phyloP scores from a whole-genome alignment of 768 basidiomycete species.

The Podaxis sp. region DNA sequence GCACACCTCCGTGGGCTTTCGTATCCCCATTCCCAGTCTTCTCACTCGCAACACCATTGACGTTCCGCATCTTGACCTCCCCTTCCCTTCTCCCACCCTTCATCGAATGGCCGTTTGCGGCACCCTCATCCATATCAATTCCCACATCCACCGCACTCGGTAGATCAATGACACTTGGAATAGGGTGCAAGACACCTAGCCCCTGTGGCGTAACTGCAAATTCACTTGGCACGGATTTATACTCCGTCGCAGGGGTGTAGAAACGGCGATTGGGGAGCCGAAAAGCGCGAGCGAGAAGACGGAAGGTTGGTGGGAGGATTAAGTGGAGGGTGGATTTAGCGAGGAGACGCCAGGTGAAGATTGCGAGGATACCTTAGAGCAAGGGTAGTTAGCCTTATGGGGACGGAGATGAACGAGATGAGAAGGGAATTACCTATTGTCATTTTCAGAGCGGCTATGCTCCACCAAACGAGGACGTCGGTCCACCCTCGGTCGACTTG shows the following conservation, averaged over 20 bases:
- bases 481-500: constrained; percentile 33
- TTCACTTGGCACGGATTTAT: constrained; percentile 64
- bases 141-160: constrained; percentile 45
- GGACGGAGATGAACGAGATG: background rate
- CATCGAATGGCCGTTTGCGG: constrained; percentile 32
- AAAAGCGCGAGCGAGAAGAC: constrained; percentile 64
- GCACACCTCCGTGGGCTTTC: constrained; percentile 22
- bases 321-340: constrained; percentile 77
- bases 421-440: constrained; percentile 31
- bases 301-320: constrained; percentile 82
- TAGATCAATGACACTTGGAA: constrained; percentile 87
- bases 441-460: constrained; percentile 46
- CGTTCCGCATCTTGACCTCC: constrained; percentile 61
- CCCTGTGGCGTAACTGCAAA: constrained; percentile 35
- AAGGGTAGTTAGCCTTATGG: constrained; percentile 2
- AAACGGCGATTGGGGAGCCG: constrained; percentile 80
- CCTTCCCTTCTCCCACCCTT: constrained; percentile 28
- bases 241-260: constrained; percentile 91
- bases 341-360: constrained; percentile 86
- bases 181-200: constrained; percentile 55
- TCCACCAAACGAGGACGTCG: constrained; percentile 46
- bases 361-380: constrained; percentile 61
- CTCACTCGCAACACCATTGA: constrained; percentile 16
- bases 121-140: constrained; percentile 42
- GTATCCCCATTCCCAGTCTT: constrained; percentile 9